Percentiles rank a stretch among this genome's conserved stretches.
phyloP scores from a whole-genome alignment of 176 grass and related monocot genomes.

The Aegilops bicornis region DNA sequence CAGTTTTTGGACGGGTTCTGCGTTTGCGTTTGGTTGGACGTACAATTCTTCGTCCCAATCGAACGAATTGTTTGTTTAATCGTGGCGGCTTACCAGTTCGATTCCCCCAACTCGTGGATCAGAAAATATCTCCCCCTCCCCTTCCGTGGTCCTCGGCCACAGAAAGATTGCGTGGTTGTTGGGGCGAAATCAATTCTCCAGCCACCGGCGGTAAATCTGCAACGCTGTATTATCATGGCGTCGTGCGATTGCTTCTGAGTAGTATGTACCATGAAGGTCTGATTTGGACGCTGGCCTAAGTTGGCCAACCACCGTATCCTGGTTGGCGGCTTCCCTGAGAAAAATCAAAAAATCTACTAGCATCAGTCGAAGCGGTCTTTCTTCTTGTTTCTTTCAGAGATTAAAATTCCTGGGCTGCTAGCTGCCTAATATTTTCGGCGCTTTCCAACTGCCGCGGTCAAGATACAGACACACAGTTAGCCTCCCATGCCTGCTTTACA shows the following conservation, averaged over 20 bases:
- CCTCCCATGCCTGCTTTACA: neutral
- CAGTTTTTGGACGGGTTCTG: neutral
- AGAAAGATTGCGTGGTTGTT: neutral
- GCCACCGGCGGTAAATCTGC: neutral
- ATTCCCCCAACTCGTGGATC: neutral
- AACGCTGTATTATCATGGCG: neutral
- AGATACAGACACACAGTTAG: constrained; percentile 27
- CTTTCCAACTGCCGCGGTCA: constrained; percentile 37
- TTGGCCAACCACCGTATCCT: constrained; percentile 39
- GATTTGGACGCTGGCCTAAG: constrained; percentile 45
- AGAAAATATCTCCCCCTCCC: neutral
- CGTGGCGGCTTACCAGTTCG: neutral
- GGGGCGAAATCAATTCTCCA: neutral
- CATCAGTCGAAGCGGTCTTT: neutral
- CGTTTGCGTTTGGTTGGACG: neutral
- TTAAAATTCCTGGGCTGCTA: neutral
- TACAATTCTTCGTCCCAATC: neutral
- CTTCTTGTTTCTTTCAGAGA: neutral
- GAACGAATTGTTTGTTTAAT: neutral
- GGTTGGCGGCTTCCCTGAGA: constrained; percentile 11
- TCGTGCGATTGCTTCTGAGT: neutral
- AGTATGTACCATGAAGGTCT: neutral
- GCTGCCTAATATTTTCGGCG: constrained; percentile 38
- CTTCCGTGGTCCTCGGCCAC: neutral
- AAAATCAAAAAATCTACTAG: constrained; percentile 26